Conservation (phyloP, 129 eudicot genomes). For the Helianthus tuberosus region DNA sequence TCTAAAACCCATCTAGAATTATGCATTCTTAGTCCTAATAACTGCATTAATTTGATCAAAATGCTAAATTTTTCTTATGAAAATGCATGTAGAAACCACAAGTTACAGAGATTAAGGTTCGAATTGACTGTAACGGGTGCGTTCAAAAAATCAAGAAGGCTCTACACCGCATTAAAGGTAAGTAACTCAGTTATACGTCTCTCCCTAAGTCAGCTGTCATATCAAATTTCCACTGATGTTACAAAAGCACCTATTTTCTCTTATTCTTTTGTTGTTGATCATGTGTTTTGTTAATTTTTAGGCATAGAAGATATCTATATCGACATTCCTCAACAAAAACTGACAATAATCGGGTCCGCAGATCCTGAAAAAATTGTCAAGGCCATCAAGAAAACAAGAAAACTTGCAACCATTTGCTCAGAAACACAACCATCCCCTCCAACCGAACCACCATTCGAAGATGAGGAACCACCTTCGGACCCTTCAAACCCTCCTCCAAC, state of each 20-base stretch:
- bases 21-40: constrained; percentile 13
- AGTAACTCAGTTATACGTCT: constrained; percentile 23
- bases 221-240: not conserved
- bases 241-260: not conserved
- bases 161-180: constrained; percentile 71
- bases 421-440: constrained; percentile 44
- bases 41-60: constrained; percentile 3
- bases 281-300: constrained; percentile 15
- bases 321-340: constrained; percentile 65
- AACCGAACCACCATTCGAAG: constrained; percentile 39
- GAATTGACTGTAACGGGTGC: constrained; percentile 95
- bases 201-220: not conserved
- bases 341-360: constrained; percentile 66
- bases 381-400: constrained; percentile 70
- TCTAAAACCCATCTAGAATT: constrained; percentile 17
- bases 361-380: constrained; percentile 64
- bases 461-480: constrained; percentile 42
- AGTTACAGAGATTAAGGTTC: constrained; percentile 77
- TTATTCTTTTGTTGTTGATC: not conserved
- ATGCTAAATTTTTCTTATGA: constrained; percentile 14
- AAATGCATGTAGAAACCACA: constrained; percentile 64
- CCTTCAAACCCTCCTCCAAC: constrained; percentile 47
- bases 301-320: constrained; percentile 65
- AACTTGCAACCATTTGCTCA: constrained; percentile 67
- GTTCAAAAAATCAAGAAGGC: constrained; percentile 96